A percentile compares a stretch with the other conserved stretches of the same genome.
Evolutionary conservation across 2,329 filamentous ascomycete genomes (phyloP).

Genomic region (Pseudocercospora vitis): DNA sequence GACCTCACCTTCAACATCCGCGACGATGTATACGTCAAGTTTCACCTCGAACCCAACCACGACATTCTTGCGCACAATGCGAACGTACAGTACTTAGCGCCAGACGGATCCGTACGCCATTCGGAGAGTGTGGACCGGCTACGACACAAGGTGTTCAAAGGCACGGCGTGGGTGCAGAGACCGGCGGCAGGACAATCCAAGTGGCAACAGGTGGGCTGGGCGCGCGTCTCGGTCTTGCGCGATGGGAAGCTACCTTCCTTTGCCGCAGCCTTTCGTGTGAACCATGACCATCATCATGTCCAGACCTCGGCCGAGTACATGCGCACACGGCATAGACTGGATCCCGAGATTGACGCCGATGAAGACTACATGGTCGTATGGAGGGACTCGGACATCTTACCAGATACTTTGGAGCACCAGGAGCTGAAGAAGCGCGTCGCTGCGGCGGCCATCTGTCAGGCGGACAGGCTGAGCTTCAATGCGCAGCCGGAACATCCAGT

Average conservation of each 20-base stretch:
- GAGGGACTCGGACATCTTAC: constrained; percentile 78
- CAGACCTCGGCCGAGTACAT: constrained; percentile 73
- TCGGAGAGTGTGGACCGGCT: constrained; percentile 70
- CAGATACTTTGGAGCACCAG: constrained; percentile 46
- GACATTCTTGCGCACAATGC: constrained; percentile 80
- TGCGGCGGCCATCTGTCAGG: constrained; percentile 55
- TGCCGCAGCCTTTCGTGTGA: constrained; percentile 81
- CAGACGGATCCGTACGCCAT: constrained; percentile 66
- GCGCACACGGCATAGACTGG: constrained; percentile 67
- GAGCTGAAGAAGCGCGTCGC: constrained; percentile 57
- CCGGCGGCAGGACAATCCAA: constrained; percentile 51
- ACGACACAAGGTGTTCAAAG: constrained; percentile 81
- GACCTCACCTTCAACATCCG: constrained; percentile 77
- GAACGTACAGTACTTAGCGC: constrained; percentile 67
- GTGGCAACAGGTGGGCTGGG: constrained; percentile 85
- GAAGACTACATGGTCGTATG: constrained; percentile 87
- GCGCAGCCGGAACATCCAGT: constrained; percentile 68
- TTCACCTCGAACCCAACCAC: constrained; percentile 85
- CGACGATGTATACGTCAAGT: constrained; percentile 67
- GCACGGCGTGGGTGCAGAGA: constrained; percentile 67
- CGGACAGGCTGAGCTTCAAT: constrained; percentile 81
- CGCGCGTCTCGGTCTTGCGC: constrained; percentile 71
- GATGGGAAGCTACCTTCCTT: constrained; percentile 82
- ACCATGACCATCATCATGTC: constrained; percentile 82
- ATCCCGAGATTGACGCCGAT: constrained; percentile 59